Conservation (phyloP, 2,329 filamentous ascomycete species). For the Epichloe gansuensis region DNA sequence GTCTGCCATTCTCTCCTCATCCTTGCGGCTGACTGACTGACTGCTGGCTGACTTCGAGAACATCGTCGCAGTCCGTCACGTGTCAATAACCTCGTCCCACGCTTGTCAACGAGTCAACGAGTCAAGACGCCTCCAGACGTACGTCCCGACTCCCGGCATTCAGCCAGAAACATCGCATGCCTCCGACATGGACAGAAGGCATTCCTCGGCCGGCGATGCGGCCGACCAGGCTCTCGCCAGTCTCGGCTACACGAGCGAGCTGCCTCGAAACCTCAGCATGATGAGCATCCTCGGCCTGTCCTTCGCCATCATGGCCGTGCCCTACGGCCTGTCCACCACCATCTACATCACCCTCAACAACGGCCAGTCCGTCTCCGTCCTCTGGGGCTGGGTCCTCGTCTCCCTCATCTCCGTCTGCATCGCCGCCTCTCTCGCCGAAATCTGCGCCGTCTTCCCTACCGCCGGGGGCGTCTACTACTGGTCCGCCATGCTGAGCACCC, state of each 20-base stretch:
- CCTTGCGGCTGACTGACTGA: too few species aligned
- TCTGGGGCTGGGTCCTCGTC: constrained; percentile 56
- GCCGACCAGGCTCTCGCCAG: constrained; percentile 33
- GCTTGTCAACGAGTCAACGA: too few species aligned
- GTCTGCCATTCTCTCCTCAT: too few species aligned
- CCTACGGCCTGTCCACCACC: constrained; percentile 37
- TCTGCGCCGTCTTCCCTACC: constrained; percentile 52
- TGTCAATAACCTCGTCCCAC: background rate
- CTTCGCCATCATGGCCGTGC: constrained; percentile 39
- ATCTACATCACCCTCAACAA: constrained; percentile 47
- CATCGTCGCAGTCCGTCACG: too few species aligned
- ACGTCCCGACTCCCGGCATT: background rate
- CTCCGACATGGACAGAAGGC: constrained; percentile 4
- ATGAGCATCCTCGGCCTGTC: constrained; percentile 36
- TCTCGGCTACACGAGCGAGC: constrained; percentile 37
- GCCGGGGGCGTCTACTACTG: constrained; percentile 61
- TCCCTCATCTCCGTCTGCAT: constrained; percentile 61
- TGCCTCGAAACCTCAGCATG: constrained; percentile 38
- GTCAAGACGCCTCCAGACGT: background rate
- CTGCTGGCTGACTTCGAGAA: too few species aligned
- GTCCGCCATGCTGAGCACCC: constrained; percentile 54
- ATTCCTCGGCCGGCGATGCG: constrained; percentile 10
- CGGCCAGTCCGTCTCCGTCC: constrained; percentile 59
- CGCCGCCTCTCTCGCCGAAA: constrained; percentile 60
- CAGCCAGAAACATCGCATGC: background rate